Conservation (phyloP, 805 yeast species). For the Saturnispora besseyi region DNA sequence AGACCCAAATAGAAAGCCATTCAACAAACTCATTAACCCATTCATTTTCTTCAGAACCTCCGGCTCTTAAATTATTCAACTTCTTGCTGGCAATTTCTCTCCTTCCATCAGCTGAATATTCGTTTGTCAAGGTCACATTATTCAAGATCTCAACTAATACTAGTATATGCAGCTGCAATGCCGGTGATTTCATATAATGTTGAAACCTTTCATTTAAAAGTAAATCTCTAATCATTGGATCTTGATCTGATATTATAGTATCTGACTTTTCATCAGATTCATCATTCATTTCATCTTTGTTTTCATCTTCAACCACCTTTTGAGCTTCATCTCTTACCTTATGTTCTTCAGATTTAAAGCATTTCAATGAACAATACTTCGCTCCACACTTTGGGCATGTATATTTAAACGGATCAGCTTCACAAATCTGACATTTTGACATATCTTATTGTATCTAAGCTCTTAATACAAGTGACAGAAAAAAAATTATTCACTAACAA, state of each 20-base stretch:
- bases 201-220: constrained; percentile 36
- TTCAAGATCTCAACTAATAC: constrained; percentile 38
- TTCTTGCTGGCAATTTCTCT: constrained; percentile 52
- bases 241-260: constrained; percentile 8
- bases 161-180: constrained; percentile 48
- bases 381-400: constrained; percentile 41
- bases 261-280: not conserved
- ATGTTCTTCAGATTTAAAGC: constrained; percentile 45
- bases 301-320: not conserved
- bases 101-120: constrained; percentile 44
- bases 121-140: constrained; percentile 41
- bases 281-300: not conserved
- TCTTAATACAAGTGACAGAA: not conserved
- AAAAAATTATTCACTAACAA: not conserved
- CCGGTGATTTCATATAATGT: constrained; percentile 39
- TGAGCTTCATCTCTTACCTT: constrained; percentile 17
- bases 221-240: constrained; percentile 24
- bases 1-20: constrained; percentile 11
- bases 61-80: constrained; percentile 47
- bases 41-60: constrained; percentile 60
- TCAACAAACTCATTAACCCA: constrained; percentile 56
- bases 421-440: constrained; percentile 21
- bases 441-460: not conserved
- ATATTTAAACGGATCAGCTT: constrained; percentile 30
- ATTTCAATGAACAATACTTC: constrained; percentile 48